A percentile compares a stretch with the other conserved stretches of the same genome.
These are phyloP conservation scores for Clonostachys rosea DNA, from an alignment of 2,329 filamentous ascomycete genomes.

Conservation along the genomic window DNA sequence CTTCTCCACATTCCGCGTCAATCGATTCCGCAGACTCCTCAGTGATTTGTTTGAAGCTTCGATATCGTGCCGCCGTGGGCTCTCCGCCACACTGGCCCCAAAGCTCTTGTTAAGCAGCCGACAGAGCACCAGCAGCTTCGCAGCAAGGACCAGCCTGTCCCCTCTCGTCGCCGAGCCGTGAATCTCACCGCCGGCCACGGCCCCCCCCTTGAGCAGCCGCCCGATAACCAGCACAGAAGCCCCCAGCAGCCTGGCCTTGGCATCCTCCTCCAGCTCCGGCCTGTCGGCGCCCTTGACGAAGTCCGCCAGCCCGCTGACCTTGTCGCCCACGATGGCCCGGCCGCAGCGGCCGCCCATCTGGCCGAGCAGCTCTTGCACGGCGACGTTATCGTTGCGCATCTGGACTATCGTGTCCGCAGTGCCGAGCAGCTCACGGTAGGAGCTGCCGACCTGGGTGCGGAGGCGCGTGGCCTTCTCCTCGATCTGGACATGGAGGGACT, in stretches of 20 bases:
- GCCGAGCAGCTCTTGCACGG: conserved; percentile 66
- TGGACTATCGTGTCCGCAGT: conserved; percentile 91
- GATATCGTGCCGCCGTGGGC: conserved; percentile 31
- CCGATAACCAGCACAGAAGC: conserved; percentile 44
- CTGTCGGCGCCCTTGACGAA: conserved; percentile 29
- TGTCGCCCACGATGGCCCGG: conserved; percentile 62
- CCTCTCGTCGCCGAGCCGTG: conserved; percentile 28
- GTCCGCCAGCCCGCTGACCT: conserved; percentile 50
- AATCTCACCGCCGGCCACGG: conserved; percentile 14
- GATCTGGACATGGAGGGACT: conserved; percentile 50
- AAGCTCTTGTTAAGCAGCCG: conserved; percentile 73
- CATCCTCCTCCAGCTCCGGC: conserved; percentile 22
- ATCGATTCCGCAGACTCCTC: conserved; percentile 53
- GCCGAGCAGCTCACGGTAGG: conserved; percentile 83
- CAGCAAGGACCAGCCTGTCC: conserved; percentile 48
- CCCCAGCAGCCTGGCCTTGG: conserved; percentile 43
- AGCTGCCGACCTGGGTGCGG: conserved; percentile 59
- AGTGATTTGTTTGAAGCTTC: conserved; percentile 62
- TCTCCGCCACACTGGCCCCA: conserved; percentile 36
- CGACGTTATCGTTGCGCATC: conserved; percentile 76
- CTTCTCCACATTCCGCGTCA: conserved; percentile 66
- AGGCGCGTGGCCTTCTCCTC: conserved; percentile 60
- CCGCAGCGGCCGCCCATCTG: conserved; percentile 76
- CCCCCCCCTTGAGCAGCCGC: conserved; percentile 36
- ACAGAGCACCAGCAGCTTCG: conserved; percentile 73